phyloP scores from a whole-genome alignment of 441 rosid genomes.

The Populus tomentosa region DNA sequence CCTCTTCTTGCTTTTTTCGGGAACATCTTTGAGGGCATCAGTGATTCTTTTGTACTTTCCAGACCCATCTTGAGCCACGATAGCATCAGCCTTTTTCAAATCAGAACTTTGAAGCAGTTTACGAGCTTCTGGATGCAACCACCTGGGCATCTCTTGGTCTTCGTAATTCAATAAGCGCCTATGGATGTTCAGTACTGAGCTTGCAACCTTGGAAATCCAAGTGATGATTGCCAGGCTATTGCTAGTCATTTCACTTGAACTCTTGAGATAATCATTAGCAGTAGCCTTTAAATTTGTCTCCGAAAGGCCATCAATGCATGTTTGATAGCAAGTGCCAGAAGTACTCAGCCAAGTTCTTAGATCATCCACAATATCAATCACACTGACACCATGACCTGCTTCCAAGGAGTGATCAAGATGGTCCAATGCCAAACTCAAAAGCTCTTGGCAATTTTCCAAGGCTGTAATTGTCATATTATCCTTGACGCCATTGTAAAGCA shows the following conservation, averaged over 20 bases:
- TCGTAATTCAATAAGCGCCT: slow-evolving; percentile 32
- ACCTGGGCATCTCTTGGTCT: slow-evolving; percentile 13
- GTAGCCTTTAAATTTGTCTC: slow-evolving; percentile 23
- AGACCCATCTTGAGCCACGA: slow-evolving; percentile 63
- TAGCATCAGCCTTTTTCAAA: slow-evolving; percentile 39
- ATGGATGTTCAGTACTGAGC: slow-evolving; percentile 31
- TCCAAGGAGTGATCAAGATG: slow-evolving; percentile 39
- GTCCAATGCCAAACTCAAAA: slow-evolving; percentile 51
- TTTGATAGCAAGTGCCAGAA: slow-evolving; percentile 54
- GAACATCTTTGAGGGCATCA: slow-evolving; percentile 48
- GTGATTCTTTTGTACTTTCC: slow-evolving; percentile 59
- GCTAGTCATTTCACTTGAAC: slow-evolving; percentile 55
- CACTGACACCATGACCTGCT: slow-evolving; percentile 10
- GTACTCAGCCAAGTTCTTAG: slow-evolving; percentile 65
- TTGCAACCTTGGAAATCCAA: slow-evolving; percentile 47
- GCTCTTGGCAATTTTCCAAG: slow-evolving; percentile 39
- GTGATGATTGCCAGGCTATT: slow-evolving; percentile 64
- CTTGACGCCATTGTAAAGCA: background rate
- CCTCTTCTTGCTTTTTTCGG: slow-evolving; percentile 45
- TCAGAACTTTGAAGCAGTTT: slow-evolving; percentile 38
- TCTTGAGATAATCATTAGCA: slow-evolving; percentile 33
- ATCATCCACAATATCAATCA: slow-evolving; percentile 37
- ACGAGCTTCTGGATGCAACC: slow-evolving; percentile 32
- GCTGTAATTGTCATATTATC: slow-evolving; percentile 26
- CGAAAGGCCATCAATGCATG: slow-evolving; percentile 50